Percentiles rank a stretch among this genome's conserved stretches.
phyloP scores from a whole-genome alignment of 495 filamentous ascomycete genomes.

The Neurospora sp. region DNA sequence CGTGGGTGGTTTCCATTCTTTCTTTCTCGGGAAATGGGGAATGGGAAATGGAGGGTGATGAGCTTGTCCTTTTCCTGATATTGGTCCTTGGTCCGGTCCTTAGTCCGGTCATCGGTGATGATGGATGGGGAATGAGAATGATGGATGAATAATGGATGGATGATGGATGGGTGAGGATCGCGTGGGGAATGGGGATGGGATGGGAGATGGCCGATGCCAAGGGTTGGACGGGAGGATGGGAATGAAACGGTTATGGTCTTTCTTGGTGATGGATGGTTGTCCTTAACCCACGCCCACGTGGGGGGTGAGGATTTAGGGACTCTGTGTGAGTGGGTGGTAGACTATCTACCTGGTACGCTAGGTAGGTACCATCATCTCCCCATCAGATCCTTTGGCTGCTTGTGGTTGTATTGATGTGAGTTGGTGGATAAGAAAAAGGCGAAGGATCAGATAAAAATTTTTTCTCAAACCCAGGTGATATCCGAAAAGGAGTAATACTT shows the following conservation, averaged over 20 bases:
- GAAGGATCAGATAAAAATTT: background rate
- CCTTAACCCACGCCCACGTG: background rate
- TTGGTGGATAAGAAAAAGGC: background rate
- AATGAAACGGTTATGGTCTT: background rate
- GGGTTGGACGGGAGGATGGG: background rate
- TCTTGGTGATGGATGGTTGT: background rate
- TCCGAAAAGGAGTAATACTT: background rate
- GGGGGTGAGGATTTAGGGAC: background rate
- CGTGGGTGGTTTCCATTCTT: background rate
- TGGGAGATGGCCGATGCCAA: background rate
- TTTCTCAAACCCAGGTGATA: background rate
- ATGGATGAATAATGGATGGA: no score
- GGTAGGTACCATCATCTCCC: background rate
- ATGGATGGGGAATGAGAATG: no score
- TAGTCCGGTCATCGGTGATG: background rate
- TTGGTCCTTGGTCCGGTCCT: background rate
- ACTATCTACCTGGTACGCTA: background rate
- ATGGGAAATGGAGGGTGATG: background rate
- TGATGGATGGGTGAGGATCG: background rate
- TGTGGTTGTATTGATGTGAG: background rate
- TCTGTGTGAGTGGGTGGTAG: background rate
- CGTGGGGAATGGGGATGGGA: background rate
- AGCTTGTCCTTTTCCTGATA: background rate
- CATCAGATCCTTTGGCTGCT: background rate
- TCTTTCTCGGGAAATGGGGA: background rate